Evolutionary conservation across 148 eudicot species (phyloP).

Genomic region (Persicaria maculosa): DNA sequence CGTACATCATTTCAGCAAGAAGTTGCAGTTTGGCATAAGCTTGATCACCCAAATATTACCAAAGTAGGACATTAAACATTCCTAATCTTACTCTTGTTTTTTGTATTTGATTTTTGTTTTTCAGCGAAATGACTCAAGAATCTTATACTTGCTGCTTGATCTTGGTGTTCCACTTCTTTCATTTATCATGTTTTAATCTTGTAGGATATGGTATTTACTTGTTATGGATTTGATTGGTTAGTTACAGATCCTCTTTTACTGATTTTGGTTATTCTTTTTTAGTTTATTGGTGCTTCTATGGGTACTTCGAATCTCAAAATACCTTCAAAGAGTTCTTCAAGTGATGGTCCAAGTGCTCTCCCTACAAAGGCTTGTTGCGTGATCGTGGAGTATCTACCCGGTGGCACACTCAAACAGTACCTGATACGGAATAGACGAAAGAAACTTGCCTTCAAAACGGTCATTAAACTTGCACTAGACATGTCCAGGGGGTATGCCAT

Average conservation of each 20-base stretch:
- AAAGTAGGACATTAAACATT: conserved; percentile 29
- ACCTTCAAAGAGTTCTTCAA: conserved; percentile 41
- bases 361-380: conserved; percentile 80
- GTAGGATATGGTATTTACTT: not conserved
- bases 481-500: conserved; percentile 62
- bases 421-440: conserved; percentile 50
- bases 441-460: conserved; percentile 67
- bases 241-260: not conserved
- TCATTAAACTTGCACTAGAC: conserved; percentile 67
- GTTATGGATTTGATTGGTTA: not conserved
- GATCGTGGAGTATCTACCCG: conserved; percentile 66
- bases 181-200: not conserved
- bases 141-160: not conserved
- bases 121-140: not conserved
- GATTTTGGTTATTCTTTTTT: conserved; percentile 11
- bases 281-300: conserved; percentile 94
- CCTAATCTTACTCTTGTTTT: not conserved
- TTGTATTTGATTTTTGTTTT: not conserved
- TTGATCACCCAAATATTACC: conserved; percentile 78
- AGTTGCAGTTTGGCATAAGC: conserved; percentile 88
- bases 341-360: conserved; percentile 22
- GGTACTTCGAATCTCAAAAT: conserved; percentile 80
- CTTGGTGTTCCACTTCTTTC: not conserved
- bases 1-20: conserved; percentile 76
- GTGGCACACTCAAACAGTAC: conserved; percentile 68